Evolutionary conservation across 345 rosid genomes (phyloP).

Genomic region (Crucihimalaya himalaica): DNA sequence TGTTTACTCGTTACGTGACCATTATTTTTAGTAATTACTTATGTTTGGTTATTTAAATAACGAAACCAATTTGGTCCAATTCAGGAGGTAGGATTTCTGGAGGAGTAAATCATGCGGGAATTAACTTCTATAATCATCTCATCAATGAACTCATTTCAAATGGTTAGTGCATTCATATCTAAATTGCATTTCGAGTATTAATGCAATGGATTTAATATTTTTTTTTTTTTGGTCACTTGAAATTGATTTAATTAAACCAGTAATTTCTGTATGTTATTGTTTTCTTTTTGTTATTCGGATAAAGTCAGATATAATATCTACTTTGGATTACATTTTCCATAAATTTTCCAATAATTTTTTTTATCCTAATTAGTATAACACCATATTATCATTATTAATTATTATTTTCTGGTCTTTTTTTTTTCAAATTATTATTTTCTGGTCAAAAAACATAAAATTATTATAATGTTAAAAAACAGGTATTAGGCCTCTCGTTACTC

Average conservation of each 20-base stretch:
- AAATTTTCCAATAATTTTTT: not conserved
- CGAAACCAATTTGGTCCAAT: not conserved
- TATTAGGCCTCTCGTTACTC: constrained; percentile 42
- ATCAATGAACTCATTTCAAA: constrained; percentile 46
- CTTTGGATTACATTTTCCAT: too few relatives aligned
- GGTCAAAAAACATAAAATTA: too few relatives aligned
- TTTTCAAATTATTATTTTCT: too few relatives aligned
- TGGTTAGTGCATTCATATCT: not conserved
- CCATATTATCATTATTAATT: not conserved
- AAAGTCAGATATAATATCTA: too few relatives aligned
- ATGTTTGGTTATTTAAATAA: not conserved
- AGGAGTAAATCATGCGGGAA: constrained; percentile 42
- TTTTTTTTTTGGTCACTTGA: too few relatives aligned
- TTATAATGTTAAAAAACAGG: constrained; percentile 12
- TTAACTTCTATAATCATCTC: constrained; percentile 42
- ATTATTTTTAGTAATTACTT: not conserved
- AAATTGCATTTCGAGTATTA: not conserved
- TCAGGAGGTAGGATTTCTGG: constrained; percentile 43
- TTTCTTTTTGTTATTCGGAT: too few relatives aligned
- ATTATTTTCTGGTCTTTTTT: too few relatives aligned
- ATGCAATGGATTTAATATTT: too few relatives aligned
- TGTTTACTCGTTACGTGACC: not conserved
- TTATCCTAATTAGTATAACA: not conserved
- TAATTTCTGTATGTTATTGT: too few relatives aligned
- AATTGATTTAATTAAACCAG: too few relatives aligned